Evolutionary conservation across 2,329 filamentous ascomycete species (phyloP), one percentile per base, ranked within the genome.

Genomic region (Fusarium penzigii): DNA sequence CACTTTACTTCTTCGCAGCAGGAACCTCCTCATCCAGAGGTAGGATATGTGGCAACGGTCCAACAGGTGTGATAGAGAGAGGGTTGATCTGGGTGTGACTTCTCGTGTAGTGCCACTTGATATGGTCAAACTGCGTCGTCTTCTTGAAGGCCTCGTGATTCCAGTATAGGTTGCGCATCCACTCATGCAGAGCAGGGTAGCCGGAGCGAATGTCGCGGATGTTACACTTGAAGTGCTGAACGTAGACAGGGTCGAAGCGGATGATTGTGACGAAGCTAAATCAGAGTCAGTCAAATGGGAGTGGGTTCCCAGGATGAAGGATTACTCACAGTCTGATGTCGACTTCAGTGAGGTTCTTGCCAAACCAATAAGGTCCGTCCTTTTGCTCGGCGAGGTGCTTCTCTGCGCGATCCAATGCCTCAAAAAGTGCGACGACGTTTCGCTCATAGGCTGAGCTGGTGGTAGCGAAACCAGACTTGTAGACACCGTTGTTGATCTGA

Each of bases 51-150:
- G 92, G 92, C 66, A 91, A 63, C 6, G 94, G 93, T 0, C 93
- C 93, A 14, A 96, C 68, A 1, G 93, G 92, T 20, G 91, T 93
- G 67, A 99, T 96, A 39, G 79, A 76, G 45, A 77, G 71, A 14
- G 84, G 85, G 71, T 88, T 88, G 68, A 88, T 87, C 74, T 88
- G 80, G 10, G 77, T 78, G 65, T 85, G 82, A 59, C 80, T 84
- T 63, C 78, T 75, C 54, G 82, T 84, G 69, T 83, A 84, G 69
- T 87, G 84, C 70, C 78, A 88, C 83, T 96, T 97, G 77, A 97
- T 97, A 75, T 99, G 94, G 71, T 95, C 84, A 70, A 96, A 96
- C 71, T 97, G 83, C 17, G 92, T 96, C 55, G 92, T 94, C 46
- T 89, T 83, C 57, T 78, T 77, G 75, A 96, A 97, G 3, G 90